These are phyloP conservation scores for Yarrowia bubula DNA, from an alignment of 805 yeast genomes.

Conservation along the genomic window DNA sequence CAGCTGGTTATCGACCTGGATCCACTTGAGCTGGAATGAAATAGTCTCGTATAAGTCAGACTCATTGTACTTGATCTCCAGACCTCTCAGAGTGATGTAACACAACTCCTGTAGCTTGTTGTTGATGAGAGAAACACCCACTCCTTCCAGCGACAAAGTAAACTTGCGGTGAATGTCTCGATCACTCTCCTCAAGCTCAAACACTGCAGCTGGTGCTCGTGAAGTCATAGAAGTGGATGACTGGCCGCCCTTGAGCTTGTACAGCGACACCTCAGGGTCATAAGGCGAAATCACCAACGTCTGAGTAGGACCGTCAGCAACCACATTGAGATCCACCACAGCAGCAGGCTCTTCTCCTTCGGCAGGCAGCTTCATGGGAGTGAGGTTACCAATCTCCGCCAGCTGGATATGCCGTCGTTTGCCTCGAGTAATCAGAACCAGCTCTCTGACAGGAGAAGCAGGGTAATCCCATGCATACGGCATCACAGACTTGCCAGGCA, in stretches of 20 bases:
- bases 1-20: slow-evolving; percentile 89
- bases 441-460: slow-evolving; percentile 78
- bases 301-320: slow-evolving; percentile 95
- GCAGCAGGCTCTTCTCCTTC: slow-evolving; percentile 43
- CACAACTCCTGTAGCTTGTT: slow-evolving; percentile 70
- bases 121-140: slow-evolving; percentile 83
- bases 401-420: slow-evolving; percentile 76
- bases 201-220: slow-evolving; percentile 29
- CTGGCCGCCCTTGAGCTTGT: slow-evolving; percentile 48
- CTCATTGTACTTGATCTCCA: slow-evolving; percentile 76
- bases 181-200: slow-evolving; percentile 45
- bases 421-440: slow-evolving; percentile 68
- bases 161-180: slow-evolving; percentile 54
- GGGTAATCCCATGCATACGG: slow-evolving; percentile 99
- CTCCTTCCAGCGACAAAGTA: slow-evolving; percentile 64
- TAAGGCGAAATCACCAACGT: slow-evolving; percentile 80
- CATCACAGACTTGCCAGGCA: slow-evolving; percentile 92
- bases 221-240: slow-evolving; percentile 30
- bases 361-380: slow-evolving; percentile 75
- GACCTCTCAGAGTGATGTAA: slow-evolving; percentile 76
- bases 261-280: slow-evolving; percentile 73
- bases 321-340: slow-evolving; percentile 83
- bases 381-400: slow-evolving; percentile 88
- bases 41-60: slow-evolving; percentile 80
- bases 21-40: slow-evolving; percentile 84